Conservation (phyloP, 768 basidiomycete genomes). For the Suillus placidus region DNA sequence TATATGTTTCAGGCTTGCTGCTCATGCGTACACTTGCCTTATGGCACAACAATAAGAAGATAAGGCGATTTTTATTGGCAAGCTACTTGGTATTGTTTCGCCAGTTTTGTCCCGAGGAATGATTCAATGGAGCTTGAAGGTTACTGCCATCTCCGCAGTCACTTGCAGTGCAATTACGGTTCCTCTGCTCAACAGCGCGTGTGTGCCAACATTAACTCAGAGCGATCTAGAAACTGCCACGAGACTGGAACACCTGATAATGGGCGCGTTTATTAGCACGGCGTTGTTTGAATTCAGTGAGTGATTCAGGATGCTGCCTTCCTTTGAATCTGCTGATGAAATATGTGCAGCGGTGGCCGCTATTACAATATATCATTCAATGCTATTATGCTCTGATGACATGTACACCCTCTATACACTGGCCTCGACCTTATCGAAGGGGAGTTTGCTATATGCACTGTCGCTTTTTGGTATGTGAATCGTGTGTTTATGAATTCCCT, state of each 20-base stretch:
- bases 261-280: constrained; percentile 10
- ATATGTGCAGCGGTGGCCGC: constrained; percentile 1
- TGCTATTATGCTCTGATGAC: not conserved
- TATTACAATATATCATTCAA: constrained; percentile 8
- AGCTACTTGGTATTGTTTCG: constrained; percentile 9
- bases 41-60: constrained; percentile 2
- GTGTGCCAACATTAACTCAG: constrained; percentile 4
- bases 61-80: constrained; percentile 3
- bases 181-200: constrained; percentile 5
- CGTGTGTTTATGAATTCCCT: not conserved
- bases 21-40: constrained; percentile 15
- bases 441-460: constrained; percentile 14
- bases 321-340: not conserved
- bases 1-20: constrained; percentile 11
- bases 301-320: not conserved
- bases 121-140: constrained; percentile 3
- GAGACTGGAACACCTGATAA: constrained; percentile 6
- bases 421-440: constrained; percentile 3
- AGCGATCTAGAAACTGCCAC: constrained; percentile 7
- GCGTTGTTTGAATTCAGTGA: constrained; percentile 15
- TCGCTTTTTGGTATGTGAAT: constrained; percentile 11
- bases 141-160: constrained; percentile 6
- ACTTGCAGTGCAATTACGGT: constrained; percentile 4
- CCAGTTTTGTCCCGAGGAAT: not conserved
- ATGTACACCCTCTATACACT: not conserved